Percentiles rank a stretch among this genome's conserved stretches.
These are phyloP conservation scores for Lycium ferocissimum DNA, from an alignment of 257 asterid species.

Conservation along the genomic window DNA sequence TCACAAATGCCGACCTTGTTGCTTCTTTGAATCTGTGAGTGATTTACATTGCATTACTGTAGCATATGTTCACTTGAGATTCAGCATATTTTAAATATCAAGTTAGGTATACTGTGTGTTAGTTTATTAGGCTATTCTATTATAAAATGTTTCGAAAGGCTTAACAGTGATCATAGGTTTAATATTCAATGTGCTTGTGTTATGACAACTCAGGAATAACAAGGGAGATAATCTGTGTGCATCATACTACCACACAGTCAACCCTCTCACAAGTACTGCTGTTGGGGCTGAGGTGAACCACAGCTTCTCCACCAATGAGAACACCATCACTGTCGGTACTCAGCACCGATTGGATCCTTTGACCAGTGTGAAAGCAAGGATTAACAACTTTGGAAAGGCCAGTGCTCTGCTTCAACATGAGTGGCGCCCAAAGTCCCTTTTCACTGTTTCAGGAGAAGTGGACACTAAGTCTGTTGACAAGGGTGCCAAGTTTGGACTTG, in stretches of 20 bases:
- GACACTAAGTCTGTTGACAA: slow-evolving; percentile 62
- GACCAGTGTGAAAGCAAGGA: slow-evolving; percentile 58
- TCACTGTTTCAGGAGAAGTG: slow-evolving; percentile 58
- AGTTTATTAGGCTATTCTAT: background rate
- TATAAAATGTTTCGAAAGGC: background rate
- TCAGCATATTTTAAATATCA: background rate
- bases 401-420: slow-evolving; percentile 64
- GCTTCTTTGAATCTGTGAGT: slow-evolving; percentile 67
- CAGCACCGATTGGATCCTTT: slow-evolving; percentile 58
- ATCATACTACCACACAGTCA: slow-evolving; percentile 58
- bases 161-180: background rate
- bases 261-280: slow-evolving; percentile 56
- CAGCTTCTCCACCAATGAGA: slow-evolving; percentile 55
- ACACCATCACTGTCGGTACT: slow-evolving; percentile 58
- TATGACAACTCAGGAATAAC: slow-evolving; percentile 51
- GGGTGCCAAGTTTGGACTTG: slow-evolving; percentile 64
- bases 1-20: slow-evolving; percentile 58
- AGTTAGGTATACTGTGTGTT: background rate
- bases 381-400: slow-evolving; percentile 62
- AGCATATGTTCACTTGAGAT: background rate
- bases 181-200: slow-evolving; percentile 3
- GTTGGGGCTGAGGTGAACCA: slow-evolving; percentile 67
- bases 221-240: slow-evolving; percentile 57
- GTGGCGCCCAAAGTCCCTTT: slow-evolving; percentile 67
- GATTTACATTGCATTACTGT: slow-evolving; percentile 20